phyloP scores from a whole-genome alignment of 2,329 filamentous ascomycete genomes.

The Elsinoe perseae region DNA sequence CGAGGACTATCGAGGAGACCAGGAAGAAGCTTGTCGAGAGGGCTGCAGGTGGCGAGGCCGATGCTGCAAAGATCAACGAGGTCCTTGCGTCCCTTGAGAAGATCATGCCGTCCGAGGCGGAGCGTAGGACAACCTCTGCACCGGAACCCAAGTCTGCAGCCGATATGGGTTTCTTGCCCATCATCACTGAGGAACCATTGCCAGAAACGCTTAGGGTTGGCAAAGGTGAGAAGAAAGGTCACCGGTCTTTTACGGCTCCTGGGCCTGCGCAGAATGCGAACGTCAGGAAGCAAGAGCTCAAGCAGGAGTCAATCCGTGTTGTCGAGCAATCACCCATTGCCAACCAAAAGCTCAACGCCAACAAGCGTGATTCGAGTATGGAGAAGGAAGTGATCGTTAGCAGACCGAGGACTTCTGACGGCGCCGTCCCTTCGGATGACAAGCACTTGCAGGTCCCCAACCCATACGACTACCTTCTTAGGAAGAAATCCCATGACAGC shows the following conservation, averaged over 20 bases:
- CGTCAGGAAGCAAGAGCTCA: neutral
- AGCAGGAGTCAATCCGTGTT: constrained; percentile 40
- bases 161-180: constrained; percentile 36
- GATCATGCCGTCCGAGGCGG: constrained; percentile 26
- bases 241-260: constrained; percentile 38
- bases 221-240: constrained; percentile 31
- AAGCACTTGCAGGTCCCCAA: constrained; percentile 17
- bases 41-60: constrained; percentile 40
- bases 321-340: constrained; percentile 39
- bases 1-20: constrained; percentile 51
- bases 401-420: constrained; percentile 11
- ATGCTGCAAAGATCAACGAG: constrained; percentile 48
- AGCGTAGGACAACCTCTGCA: constrained; percentile 41
- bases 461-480: constrained; percentile 14
- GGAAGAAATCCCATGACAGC: constrained; percentile 20
- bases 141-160: constrained; percentile 31
- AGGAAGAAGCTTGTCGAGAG: constrained; percentile 50
- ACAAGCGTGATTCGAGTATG: constrained; percentile 10
- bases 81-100: constrained; percentile 44
- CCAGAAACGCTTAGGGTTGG: constrained; percentile 24
- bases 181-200: constrained; percentile 45
- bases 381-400: constrained; percentile 6
- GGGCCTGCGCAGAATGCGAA: constrained; percentile 17
- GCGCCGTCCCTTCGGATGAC: constrained; percentile 13
- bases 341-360: neutral